Conservation (phyloP, 2,329 filamentous ascomycete genomes). For the Pyricularia pennisetigena region DNA sequence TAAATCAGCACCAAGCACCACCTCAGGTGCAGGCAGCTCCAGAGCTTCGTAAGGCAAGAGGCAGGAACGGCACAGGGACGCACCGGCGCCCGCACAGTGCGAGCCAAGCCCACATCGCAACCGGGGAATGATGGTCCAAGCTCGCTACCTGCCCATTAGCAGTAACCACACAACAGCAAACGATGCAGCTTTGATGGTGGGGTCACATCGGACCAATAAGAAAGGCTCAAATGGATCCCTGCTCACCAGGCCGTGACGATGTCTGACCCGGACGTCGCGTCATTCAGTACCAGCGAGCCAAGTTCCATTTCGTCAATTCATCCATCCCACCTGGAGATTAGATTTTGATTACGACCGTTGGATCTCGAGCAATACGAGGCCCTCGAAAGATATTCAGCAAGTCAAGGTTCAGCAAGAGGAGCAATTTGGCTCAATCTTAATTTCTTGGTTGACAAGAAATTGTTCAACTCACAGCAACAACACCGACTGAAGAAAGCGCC, state of each 20-base stretch:
- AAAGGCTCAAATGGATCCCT: background rate
- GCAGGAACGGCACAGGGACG: slow-evolving; percentile 1
- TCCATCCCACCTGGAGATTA: background rate
- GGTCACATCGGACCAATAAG: background rate
- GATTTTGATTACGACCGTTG: background rate
- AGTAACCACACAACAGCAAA: background rate
- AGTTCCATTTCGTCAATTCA: background rate
- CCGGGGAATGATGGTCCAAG: background rate
- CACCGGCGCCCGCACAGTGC: background rate
- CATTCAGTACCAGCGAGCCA: background rate
- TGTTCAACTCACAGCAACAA: background rate
- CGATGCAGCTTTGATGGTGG: background rate
- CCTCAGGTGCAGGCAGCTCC: slow-evolving; percentile 6
- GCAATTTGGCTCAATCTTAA: background rate
- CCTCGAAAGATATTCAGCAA: background rate
- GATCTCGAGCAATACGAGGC: background rate
- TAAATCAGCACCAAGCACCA: background rate
- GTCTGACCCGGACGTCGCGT: background rate
- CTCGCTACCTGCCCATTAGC: background rate
- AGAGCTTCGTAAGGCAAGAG: slow-evolving; percentile 6
- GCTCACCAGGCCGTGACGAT: background rate
- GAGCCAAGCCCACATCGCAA: background rate
- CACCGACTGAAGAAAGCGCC: background rate
- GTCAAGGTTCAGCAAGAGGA: background rate
- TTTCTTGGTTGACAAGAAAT: background rate